phyloP scores from a whole-genome alignment of 2,329 filamentous ascomycete species.

The Nothophoma quercina region DNA sequence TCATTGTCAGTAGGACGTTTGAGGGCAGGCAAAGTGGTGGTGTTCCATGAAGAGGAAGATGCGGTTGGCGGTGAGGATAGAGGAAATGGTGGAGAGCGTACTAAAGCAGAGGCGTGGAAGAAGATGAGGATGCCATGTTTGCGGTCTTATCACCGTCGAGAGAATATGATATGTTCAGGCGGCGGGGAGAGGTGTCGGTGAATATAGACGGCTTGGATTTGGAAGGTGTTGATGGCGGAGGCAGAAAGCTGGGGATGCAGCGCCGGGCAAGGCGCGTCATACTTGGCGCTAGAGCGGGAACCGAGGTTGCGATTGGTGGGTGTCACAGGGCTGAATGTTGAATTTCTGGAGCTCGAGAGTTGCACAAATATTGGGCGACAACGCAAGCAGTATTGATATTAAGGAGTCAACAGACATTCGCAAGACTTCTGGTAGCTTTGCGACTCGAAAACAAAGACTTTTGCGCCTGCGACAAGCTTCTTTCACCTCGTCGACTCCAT shows the following conservation, averaged over 20 bases:
- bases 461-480: background rate
- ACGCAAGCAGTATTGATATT: too few relatives aligned
- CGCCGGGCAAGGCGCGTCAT: constrained; percentile 37
- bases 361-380: background rate
- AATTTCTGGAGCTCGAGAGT: constrained; percentile 9
- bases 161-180: constrained; percentile 10
- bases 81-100: constrained; percentile 27
- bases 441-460: background rate
- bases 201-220: background rate
- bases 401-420: too few relatives aligned
- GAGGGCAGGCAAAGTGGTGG: too few relatives aligned
- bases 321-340: constrained; percentile 4
- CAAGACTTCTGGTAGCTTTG: background rate
- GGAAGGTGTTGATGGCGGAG: constrained; percentile 19
- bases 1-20: too few relatives aligned
- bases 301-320: constrained; percentile 17
- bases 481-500: background rate
- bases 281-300: constrained; percentile 15
- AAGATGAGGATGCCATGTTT: constrained; percentile 50
- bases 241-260: constrained; percentile 33
- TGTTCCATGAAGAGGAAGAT: too few relatives aligned
- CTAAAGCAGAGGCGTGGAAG: constrained; percentile 51
- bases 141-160: constrained; percentile 1
- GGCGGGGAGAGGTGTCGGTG: background rate
- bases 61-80: constrained; percentile 2